Percentiles rank a stretch among this genome's conserved stretches.
phyloP scores from a whole-genome alignment of 306 rosid species.

The Castanea sativa region DNA sequence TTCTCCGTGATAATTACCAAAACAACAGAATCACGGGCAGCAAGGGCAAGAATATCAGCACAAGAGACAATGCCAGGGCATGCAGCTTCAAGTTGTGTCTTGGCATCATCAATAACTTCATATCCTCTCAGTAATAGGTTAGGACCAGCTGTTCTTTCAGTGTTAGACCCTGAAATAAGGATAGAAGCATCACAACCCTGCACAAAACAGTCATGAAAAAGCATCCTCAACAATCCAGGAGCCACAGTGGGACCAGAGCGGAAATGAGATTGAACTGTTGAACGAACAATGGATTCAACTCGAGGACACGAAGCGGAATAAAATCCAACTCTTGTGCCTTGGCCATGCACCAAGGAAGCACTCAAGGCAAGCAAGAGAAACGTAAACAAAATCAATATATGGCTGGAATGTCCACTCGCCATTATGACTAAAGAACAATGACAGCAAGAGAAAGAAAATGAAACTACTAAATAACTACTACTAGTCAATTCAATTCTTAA shows the following conservation, averaged over 20 bases:
- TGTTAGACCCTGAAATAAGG: slow-evolving; percentile 21
- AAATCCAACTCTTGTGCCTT: slow-evolving; percentile 37
- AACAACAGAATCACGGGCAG: slow-evolving; percentile 55
- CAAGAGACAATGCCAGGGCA: slow-evolving; percentile 57
- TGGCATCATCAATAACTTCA: slow-evolving; percentile 49
- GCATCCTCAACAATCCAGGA: slow-evolving; percentile 43
- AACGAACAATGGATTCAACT: slow-evolving; percentile 42
- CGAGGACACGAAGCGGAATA: slow-evolving; percentile 28
- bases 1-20: slow-evolving; percentile 24
- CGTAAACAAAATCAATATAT: not conserved
- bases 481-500: too few relatives aligned
- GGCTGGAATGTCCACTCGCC: too few relatives aligned
- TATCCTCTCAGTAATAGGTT: slow-evolving; percentile 35
- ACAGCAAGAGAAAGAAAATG: too few relatives aligned
- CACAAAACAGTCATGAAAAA: slow-evolving; percentile 52
- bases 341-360: slow-evolving; percentile 19
- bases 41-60: slow-evolving; percentile 51
- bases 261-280: slow-evolving; percentile 33
- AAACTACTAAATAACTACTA: too few relatives aligned
- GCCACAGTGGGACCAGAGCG: slow-evolving; percentile 27
- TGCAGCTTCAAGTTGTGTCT: slow-evolving; percentile 41
- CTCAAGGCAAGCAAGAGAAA: slow-evolving; percentile 12
- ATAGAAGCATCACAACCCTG: slow-evolving; percentile 51
- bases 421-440: too few relatives aligned
- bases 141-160: slow-evolving; percentile 22